phyloP scores from a whole-genome alignment of 805 yeast species.

The Saturnispora quitensis region DNA sequence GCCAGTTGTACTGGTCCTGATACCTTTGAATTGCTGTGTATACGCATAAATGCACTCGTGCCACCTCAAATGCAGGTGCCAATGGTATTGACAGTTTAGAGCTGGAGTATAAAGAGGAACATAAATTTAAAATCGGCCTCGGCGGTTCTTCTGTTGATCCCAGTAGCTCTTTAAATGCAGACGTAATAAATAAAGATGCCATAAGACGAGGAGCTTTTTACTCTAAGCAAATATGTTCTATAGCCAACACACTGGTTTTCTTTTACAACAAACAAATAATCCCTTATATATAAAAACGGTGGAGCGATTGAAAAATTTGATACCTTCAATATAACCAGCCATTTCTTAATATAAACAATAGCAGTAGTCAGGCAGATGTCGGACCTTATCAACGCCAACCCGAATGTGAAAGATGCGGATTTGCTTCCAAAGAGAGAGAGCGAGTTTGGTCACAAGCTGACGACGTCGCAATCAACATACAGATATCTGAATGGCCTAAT shows the following conservation, averaged over 20 bases:
- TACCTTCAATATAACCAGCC: neutral
- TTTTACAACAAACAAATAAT: neutral
- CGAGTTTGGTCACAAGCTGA: neutral
- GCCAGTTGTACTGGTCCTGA: constrained; percentile 33
- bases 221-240: neutral
- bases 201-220: constrained; percentile 10
- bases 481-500: constrained; percentile 2
- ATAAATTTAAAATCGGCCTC: constrained; percentile 29
- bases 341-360: neutral
- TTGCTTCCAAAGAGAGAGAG: constrained; percentile 60
- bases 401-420: constrained; percentile 68
- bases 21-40: constrained; percentile 47
- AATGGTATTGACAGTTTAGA: constrained; percentile 40
- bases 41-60: constrained; percentile 62
- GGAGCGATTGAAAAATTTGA: neutral
- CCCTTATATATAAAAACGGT: too few relatives aligned
- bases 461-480: neutral
- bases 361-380: constrained; percentile 1
- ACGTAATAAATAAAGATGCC: constrained; percentile 25
- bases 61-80: constrained; percentile 48
- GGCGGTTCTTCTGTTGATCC: constrained; percentile 43
- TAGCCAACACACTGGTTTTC: neutral
- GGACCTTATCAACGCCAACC: constrained; percentile 87
- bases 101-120: constrained; percentile 41
- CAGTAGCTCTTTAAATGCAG: constrained; percentile 39